Evolutionary conservation across 352 stramenopile genomes (phyloP), one percentile per base, ranked within the genome.

Genomic region (Phytophthora aleatoria): DNA sequence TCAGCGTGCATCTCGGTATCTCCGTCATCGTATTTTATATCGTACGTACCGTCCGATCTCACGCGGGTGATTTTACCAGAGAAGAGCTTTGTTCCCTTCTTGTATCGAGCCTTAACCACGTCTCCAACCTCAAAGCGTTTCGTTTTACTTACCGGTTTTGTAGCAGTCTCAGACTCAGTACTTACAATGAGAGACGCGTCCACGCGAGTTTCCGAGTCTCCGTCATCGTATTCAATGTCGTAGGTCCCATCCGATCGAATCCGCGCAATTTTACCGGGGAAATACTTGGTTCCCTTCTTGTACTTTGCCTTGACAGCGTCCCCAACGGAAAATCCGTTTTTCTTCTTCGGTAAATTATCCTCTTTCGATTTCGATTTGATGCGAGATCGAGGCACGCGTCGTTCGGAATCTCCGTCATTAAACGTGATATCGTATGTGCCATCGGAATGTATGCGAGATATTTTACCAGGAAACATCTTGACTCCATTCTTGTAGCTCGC

Each of bases 21-120:
- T 16, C 77, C 79, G 43, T 92, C 78, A 3, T 90, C 81, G 42
- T 87, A 93, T 13, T 69, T 51, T 50, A 96, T 61, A 48, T 94
- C 86, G 48, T 82, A 94, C 3, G 83, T 92, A 8, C 74, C 78
- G 49, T 95, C 81, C 1, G 48, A 63, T 48, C 74, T 59, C 2
- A 75, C 73, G 5, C 71, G 56, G 3, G 48, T 61, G n/a, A 95
- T 87, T 64, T 74, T 74, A 26, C 81, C 83, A 20, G 48, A 11
- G 41, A 78, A 94, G 1, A 73, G 63, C 28, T 78, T 77, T 4
- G 57, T 39, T 30, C 74, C 72, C 31, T 73, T 72, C 44, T 83
- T 83, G 57, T 83, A 91, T 3, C 64, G 55, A 1, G 74, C 74
- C 31, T 78, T 77, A 16, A 80, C 42, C 3, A 42, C 39, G 9